A percentile compares a stretch with the other conserved stretches of the same genome.
phyloP scores from a whole-genome alignment of 2,329 filamentous ascomycete genomes.

The Reticulascus tulasneorum region DNA sequence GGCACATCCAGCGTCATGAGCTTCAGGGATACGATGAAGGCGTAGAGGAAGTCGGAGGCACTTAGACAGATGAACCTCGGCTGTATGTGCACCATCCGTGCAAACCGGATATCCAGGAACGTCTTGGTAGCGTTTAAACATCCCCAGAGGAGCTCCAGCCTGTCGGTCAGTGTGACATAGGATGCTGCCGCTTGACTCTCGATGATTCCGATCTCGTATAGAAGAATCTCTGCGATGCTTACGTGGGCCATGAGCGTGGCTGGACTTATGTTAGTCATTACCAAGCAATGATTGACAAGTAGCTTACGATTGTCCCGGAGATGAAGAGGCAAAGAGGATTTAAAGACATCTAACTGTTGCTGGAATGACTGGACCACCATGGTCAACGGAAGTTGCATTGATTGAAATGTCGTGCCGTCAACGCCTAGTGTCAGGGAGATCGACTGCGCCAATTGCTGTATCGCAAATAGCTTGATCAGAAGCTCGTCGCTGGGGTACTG shows the following conservation, averaged over 20 bases:
- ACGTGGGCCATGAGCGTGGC: conserved; percentile 38
- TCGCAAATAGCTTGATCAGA: conserved; percentile 40
- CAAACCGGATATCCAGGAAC: conserved; percentile 35
- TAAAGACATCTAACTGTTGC: conserved; percentile 38
- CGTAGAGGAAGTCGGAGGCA: conserved; percentile 44
- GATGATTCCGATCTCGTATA: conserved; percentile 43
- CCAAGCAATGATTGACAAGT: too few relatives aligned
- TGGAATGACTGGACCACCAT: conserved; percentile 40
- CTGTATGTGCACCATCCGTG: conserved; percentile 18
- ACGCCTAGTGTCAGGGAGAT: conserved; percentile 37
- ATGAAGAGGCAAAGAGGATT: conserved; percentile 28
- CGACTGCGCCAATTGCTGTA: conserved; percentile 44
- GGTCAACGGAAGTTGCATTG: conserved; percentile 33
- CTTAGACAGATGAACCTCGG: conserved; percentile 40
- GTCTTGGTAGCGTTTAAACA: conserved; percentile 36
- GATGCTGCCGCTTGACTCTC: conserved; percentile 28
- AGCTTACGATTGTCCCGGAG: conserved; percentile 30
- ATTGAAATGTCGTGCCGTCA: conserved; percentile 19
- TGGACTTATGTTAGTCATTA: conserved; percentile 16
- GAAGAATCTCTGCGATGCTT: conserved; percentile 40
- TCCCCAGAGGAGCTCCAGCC: conserved; percentile 41
- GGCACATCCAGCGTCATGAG: conserved; percentile 41
- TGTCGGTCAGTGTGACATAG: conserved; percentile 31
- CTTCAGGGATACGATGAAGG: conserved; percentile 41
- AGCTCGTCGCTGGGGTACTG: conserved; percentile 41